Conservation (phyloP, 2,329 filamentous ascomycete genomes). For the Aspergillus sp. region DNA sequence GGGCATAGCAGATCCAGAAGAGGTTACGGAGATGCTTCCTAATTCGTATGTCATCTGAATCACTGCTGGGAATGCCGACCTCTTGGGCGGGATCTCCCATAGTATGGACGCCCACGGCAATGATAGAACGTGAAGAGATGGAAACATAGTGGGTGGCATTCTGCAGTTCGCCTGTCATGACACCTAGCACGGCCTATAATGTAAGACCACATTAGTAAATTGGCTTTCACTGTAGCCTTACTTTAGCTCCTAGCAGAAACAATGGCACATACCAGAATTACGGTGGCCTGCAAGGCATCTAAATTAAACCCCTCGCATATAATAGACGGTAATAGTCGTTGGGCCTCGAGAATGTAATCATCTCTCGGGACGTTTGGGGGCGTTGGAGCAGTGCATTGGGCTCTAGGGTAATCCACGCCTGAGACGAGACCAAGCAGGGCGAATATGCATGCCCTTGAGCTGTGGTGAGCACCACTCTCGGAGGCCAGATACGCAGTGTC, state of each 20-base stretch:
- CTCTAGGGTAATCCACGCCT: neutral
- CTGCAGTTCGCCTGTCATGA: neutral
- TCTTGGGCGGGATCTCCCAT: neutral
- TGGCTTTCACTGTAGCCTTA: too few relatives aligned
- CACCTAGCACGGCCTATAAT: neutral
- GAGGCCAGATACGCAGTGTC: neutral
- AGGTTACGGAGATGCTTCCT: neutral
- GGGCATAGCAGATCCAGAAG: neutral
- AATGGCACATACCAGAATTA: neutral
- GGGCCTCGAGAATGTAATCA: neutral
- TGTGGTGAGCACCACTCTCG: neutral
- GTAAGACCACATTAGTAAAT: too few relatives aligned
- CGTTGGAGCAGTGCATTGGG: neutral
- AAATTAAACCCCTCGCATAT: neutral
- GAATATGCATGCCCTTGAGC: slow-evolving; percentile 1
- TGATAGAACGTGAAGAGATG: neutral
- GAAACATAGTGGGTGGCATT: neutral
- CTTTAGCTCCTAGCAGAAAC: neutral
- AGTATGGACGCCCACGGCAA: neutral
- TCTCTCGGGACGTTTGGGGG: neutral
- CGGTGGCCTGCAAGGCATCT: neutral
- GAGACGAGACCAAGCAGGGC: neutral
- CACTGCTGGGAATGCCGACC: too few relatives aligned
- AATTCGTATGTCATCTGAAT: neutral
- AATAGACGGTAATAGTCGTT: neutral